Conservation (phyloP, 208 protist species). For the Trypanosoma vivax region DNA sequence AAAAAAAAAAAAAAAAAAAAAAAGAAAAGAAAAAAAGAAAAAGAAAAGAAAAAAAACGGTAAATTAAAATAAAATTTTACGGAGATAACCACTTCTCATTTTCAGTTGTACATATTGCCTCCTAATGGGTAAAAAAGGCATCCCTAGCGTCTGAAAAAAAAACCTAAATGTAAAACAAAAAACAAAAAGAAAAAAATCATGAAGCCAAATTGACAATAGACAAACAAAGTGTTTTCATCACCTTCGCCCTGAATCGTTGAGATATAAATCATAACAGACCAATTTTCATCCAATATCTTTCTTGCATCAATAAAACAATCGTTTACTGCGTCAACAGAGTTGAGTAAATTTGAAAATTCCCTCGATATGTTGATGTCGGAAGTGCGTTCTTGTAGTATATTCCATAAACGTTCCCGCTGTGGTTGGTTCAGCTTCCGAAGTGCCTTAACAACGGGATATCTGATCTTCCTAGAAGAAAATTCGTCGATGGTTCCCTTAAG, state of each 20-base stretch:
- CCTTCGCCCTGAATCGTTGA: neutral
- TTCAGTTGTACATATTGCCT: neutral
- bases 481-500: constrained; percentile 40
- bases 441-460: constrained; percentile 49
- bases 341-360: neutral
- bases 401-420: constrained; percentile 22
- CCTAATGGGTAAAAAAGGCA: neutral
- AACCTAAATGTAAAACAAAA: neutral
- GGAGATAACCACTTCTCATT: neutral
- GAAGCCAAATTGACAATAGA: neutral
- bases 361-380: neutral
- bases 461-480: constrained; percentile 49
- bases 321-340: neutral
- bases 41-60: neutral
- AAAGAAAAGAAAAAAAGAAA: neutral
- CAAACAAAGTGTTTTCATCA: neutral
- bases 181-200: neutral
- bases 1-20: neutral
- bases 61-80: neutral
- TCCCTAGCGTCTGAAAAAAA: neutral
- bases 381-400: neutral
- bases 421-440: constrained; percentile 22
- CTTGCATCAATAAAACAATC: neutral
- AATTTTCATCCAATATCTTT: neutral
- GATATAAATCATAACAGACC: neutral